A percentile compares a stretch with the other conserved stretches of the same genome.
Evolutionary conservation across 768 basidiomycete species (phyloP).

Genomic region (Tephrocybe sp.): DNA sequence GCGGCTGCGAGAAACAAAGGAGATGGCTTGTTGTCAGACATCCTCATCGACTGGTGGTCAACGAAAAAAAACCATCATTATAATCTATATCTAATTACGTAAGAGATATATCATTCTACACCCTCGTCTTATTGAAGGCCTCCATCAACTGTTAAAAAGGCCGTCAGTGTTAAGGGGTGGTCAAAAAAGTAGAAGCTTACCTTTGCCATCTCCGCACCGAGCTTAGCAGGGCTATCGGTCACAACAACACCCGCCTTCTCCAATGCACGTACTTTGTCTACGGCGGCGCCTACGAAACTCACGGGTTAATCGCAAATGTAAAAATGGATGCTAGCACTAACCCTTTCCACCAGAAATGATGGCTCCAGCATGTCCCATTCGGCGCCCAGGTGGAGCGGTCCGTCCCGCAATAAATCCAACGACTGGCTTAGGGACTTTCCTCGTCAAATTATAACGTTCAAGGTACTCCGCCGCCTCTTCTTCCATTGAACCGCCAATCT

Average conservation of each 20-base stretch:
- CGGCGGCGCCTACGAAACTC: constrained; percentile 65
- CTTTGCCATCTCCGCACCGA: constrained; percentile 87
- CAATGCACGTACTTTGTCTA: constrained; percentile 89
- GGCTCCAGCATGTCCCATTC: constrained; percentile 98
- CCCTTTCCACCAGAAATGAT: constrained; percentile 99
- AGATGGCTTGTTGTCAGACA: constrained; percentile 30
- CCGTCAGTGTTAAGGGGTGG: constrained; percentile 4
- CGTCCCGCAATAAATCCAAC: constrained; percentile 98
- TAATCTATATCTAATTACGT: constrained; percentile 21
- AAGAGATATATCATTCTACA: constrained; percentile 19
- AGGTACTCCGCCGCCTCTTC: constrained; percentile 98
- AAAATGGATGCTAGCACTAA: constrained; percentile 23
- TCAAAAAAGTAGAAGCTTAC: constrained; percentile 36
- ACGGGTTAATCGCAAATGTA: background rate
- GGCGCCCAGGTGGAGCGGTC: constrained; percentile 94
- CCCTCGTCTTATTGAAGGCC: constrained; percentile 44
- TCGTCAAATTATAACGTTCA: constrained; percentile 88
- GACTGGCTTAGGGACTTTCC: constrained; percentile 86
- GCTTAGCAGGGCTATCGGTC: constrained; percentile 93
- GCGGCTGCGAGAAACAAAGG: constrained; percentile 57
- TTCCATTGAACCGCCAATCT: constrained; percentile 99
- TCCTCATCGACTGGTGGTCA: background rate
- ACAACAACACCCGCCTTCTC: constrained; percentile 92
- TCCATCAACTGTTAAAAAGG: constrained; percentile 63
- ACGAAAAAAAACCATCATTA: background rate